These are phyloP conservation scores for Orychophragmus violaceus DNA, from an alignment of 345 rosid genomes.

Conservation along the genomic window DNA sequence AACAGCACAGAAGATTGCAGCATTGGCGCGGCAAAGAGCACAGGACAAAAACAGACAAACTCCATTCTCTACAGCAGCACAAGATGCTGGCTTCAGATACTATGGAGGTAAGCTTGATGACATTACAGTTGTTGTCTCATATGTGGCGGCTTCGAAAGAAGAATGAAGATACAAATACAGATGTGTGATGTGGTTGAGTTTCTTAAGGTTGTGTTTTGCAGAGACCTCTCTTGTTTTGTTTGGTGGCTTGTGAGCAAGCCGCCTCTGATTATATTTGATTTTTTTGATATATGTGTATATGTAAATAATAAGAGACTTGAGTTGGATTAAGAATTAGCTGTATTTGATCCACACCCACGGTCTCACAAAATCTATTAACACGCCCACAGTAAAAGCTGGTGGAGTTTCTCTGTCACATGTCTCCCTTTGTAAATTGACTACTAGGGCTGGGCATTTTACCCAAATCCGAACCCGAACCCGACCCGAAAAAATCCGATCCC, in stretches of 20 bases:
- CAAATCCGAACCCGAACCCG: too few species aligned
- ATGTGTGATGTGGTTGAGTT: conserved; percentile 11
- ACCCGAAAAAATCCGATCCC: too few species aligned
- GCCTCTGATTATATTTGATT: conserved; percentile 20
- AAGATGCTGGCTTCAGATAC: too few species aligned
- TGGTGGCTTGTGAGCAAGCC: conserved; percentile 17
- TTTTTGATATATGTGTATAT: neutral
- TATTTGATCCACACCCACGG: conserved; percentile 6
- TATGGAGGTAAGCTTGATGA: conserved; percentile 99
- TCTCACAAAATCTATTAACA: neutral
- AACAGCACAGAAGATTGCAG: conserved; percentile 95
- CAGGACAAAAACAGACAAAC: conserved; percentile 85
- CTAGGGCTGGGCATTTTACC: too few species aligned
- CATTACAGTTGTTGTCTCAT: conserved; percentile 97
- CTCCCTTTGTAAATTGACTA: neutral
- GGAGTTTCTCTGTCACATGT: neutral
- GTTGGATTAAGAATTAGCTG: neutral
- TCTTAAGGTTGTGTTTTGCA: conserved; percentile 8
- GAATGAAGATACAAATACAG: conserved; percentile 12
- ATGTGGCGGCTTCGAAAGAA: conserved; percentile 44
- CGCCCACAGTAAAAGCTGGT: neutral
- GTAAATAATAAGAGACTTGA: conserved; percentile 16
- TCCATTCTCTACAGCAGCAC: conserved; percentile 96
- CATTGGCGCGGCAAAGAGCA: conserved; percentile 90
- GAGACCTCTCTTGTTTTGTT: conserved; percentile 19